Evolutionary conservation across 495 filamentous ascomycete species (phyloP).

Genomic region (Aspergillus biplanus): DNA sequence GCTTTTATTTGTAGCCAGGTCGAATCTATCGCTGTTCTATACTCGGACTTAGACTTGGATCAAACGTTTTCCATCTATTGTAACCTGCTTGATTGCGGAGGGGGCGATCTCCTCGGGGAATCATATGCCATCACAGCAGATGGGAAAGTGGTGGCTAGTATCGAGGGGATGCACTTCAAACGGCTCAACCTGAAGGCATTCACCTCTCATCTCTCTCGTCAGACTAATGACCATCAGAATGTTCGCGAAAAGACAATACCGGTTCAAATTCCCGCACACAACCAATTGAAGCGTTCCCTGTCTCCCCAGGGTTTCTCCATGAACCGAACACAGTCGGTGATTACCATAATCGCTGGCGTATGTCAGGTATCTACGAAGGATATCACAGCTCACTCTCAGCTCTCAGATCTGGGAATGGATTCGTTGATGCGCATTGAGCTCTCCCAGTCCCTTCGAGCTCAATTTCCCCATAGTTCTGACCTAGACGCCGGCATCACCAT

Average conservation of each 20-base stretch:
- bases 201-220: not conserved
- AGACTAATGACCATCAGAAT: too few species aligned
- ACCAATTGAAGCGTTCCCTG: not conserved
- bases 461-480: too few species aligned
- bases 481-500: too few species aligned
- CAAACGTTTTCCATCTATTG: not conserved
- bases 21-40: not conserved
- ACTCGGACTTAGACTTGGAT: not conserved
- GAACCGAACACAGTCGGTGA: not conserved
- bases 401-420: not conserved
- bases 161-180: not conserved
- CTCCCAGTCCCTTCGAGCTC: not conserved
- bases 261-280: not conserved
- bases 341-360: not conserved
- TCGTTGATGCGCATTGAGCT: not conserved
- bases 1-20: not conserved
- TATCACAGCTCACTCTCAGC: not conserved
- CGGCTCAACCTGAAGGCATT: not conserved
- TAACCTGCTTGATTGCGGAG: not conserved
- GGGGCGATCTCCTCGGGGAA: not conserved
- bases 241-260: too few species aligned
- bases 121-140: not conserved
- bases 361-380: not conserved
- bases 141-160: not conserved
- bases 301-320: not conserved